Evolutionary conservation across 1,284 basidiomycete species (phyloP).

Genomic region (Fomitopsis palustris): DNA sequence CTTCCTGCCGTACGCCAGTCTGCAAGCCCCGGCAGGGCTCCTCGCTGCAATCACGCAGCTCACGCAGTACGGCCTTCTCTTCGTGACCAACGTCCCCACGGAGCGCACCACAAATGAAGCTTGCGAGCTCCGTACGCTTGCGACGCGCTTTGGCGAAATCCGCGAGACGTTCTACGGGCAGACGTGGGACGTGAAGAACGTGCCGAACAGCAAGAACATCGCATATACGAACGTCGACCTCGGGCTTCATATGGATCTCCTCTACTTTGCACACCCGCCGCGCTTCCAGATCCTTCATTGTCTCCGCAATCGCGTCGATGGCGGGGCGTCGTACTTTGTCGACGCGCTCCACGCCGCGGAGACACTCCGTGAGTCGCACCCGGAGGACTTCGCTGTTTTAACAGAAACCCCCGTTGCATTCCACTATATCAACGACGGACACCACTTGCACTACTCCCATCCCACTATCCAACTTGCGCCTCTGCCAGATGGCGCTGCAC

Average conservation of each 20-base stretch:
- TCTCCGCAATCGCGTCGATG: conserved; percentile 78
- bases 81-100: conserved; percentile 58
- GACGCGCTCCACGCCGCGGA: conserved; percentile 75
- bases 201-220: conserved; percentile 81
- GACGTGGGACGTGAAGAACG: conserved; percentile 87
- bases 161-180: conserved; percentile 90
- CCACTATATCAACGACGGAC: conserved; percentile 89
- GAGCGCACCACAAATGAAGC: conserved; percentile 47
- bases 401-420: conserved; percentile 70
- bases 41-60: conserved; percentile 55
- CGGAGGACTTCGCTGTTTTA: conserved; percentile 59
- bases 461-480: conserved; percentile 72
- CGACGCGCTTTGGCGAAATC: conserved; percentile 68
- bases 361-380: conserved; percentile 47
- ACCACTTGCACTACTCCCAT: conserved; percentile 80
- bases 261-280: conserved; percentile 90
- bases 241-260: conserved; percentile 89
- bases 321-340: conserved; percentile 88
- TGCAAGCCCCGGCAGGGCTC: conserved; percentile 40
- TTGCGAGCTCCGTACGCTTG: conserved; percentile 69
- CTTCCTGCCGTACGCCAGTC: conserved; percentile 48
- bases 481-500: conserved; percentile 9
- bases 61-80: conserved; percentile 50
- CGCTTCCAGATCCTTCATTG: conserved; percentile 92
- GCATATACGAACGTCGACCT: conserved; percentile 93